Base-by-base conservation (phyloP, 2,329 filamentous ascomycete species). In the Trichocomaceae sp. region DNA sequence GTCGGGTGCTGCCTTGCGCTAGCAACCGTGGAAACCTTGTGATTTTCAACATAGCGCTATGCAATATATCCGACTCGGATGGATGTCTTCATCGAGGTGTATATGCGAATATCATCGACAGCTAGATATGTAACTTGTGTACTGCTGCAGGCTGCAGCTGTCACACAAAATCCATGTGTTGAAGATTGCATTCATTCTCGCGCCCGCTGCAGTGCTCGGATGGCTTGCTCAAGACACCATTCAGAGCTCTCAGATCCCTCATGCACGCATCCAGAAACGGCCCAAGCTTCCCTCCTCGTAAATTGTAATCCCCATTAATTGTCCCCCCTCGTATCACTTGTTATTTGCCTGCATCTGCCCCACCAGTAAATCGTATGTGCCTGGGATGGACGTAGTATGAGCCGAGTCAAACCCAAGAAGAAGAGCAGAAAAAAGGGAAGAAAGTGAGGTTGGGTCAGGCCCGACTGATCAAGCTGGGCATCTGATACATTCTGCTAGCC, bases 211-310 rank as follows among this genome's bases (percentile, higher is more conserved):
- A 31, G 48, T 52, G 48, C 17, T 4, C 22, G 23, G 54, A 39
- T 56, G 54, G 53, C 48, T 45, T 39, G 45, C 37, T 41, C 15
- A 6, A 10, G 12, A 33, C 39, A 39, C 50, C 52, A 29, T 55
- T 59, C 47, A 63, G 59, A 62, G 59, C 61, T 63, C 60, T 61
- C 58, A 63, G 57, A 61, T 56, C 53, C 54, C 50, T 44, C 46
- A 39, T 49, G 50, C 48, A 39, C 49, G 13, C 52, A 19, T 31
- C 52, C 47, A 23, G 19, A 47, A 51, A 41, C 17, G 54, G 54
- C 15, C 54, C 48, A 56, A 56, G 54, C 54, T 56, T 47, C 37
- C 41, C 45, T 13, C 12, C 48, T 51, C 51, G 35, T 45, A 35
- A 29, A 35, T 42, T 13, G n/a, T 42, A 35, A 52, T 52, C 20